phyloP scores from a whole-genome alignment of 805 yeast species.

The Lipomyces chichibuensis region DNA sequence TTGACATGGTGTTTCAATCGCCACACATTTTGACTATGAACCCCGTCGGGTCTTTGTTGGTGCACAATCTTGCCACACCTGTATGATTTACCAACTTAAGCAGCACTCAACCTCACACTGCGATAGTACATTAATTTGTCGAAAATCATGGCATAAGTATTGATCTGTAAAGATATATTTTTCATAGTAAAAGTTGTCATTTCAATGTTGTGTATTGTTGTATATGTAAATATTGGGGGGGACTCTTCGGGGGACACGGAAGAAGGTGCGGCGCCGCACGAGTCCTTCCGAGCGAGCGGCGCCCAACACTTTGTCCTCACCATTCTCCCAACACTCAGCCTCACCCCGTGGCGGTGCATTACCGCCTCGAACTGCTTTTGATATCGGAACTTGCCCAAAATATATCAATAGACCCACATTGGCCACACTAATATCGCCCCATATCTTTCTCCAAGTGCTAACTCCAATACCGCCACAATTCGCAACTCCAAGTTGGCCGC shows the following conservation, averaged over 20 bases:
- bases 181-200: not conserved
- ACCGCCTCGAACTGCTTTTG: not conserved
- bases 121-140: not conserved
- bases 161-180: not conserved
- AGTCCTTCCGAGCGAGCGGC: slow-evolving; percentile 10
- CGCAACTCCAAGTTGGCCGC: not conserved
- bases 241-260: not conserved
- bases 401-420: not conserved
- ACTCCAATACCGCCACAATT: not conserved
- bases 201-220: too few species aligned
- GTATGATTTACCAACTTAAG: too few species aligned
- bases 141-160: too few species aligned
- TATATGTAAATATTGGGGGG: not conserved
- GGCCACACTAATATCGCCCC: not conserved
- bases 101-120: not conserved
- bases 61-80: not conserved
- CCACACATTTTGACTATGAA: not conserved
- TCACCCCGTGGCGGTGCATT: slow-evolving; percentile 1
- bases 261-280: not conserved
- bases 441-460: too few species aligned
- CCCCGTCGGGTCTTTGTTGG: not conserved
- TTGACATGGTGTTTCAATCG: not conserved
- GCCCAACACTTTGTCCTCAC: slow-evolving; percentile 18
- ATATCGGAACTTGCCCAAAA: not conserved
- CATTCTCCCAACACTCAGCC: slow-evolving; percentile 3